Evolutionary conservation across 768 basidiomycete genomes (phyloP), one percentile per base, ranked within the genome.

Genomic region (Hydnum rufescens): DNA sequence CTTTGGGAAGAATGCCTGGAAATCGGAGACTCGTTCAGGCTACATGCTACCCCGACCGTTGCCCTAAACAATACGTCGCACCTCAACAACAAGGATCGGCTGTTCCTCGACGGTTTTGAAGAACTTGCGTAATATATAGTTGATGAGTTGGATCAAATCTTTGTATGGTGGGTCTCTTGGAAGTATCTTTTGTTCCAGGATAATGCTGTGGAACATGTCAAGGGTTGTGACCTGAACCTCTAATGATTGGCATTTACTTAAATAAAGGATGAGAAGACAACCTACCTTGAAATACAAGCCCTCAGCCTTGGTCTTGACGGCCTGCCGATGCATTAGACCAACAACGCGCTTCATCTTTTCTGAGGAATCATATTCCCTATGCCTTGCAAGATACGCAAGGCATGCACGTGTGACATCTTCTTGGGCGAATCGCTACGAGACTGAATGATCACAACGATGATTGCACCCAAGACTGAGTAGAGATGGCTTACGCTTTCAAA

Each of bases 281-380:
- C 74, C 51, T 55, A 89, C 93, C 67, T 92, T 87, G 75, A 93
- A 99, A 66, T 88, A 97, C 5, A 99, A 66, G 0, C 82, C 93
- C 63, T 97, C 95, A 1, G 89, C 87, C 63, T 95, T 90, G 16
- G 82, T 80, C 59, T 75, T 80, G 55, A 99, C 77, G 43, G 81
- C 90, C 57, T 93, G 87, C 13, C 95, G 76, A 63, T 97, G 87
- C 59, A 99, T 72, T 58, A 99, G 67, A 58, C 74, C 76, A 31
- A 97, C 89, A 34, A 88, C 81, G 46, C 90, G 76, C 63, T 84
- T 86, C 79, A 97, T 82, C 62, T 81, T 74, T 59, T 96, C 87
- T 0, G 82, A 66, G 2, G 74, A 62, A 3, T 71, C 66, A 64
- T 92, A 89, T 51, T 90, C 84, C 61, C 75, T 78, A 70, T 86